Conservation (phyloP, 805 yeast species). For the Cyberlindnera mississippiensis region DNA sequence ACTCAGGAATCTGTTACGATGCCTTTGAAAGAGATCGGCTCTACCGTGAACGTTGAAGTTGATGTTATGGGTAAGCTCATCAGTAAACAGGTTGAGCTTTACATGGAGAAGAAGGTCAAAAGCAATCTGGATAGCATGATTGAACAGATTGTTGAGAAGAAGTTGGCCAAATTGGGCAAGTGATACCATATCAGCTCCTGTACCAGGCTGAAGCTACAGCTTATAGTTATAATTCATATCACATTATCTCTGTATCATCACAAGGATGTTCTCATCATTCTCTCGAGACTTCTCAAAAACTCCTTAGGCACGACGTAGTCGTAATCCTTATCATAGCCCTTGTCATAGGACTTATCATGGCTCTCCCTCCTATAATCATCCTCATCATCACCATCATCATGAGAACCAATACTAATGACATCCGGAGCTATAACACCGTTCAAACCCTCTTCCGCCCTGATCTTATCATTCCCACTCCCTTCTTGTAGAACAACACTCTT, state of each 20-base stretch:
- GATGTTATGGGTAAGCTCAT: constrained; percentile 90
- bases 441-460: too few species aligned
- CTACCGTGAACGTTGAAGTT: constrained; percentile 83
- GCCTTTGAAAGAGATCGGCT: constrained; percentile 61
- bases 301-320: background rate
- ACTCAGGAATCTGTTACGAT: constrained; percentile 80
- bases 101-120: constrained; percentile 31
- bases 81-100: constrained; percentile 73
- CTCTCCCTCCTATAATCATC: background rate
- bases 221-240: too few species aligned
- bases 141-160: constrained; percentile 38
- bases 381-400: background rate
- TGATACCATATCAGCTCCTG: background rate
- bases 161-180: constrained; percentile 28
- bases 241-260: too few species aligned
- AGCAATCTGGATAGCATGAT: constrained; percentile 28
- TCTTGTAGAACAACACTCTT: too few species aligned
- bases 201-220: too few species aligned
- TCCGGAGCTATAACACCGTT: too few species aligned
- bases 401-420: too few species aligned
- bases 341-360: background rate
- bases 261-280: background rate
- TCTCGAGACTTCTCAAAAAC: background rate
- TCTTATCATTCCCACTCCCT: too few species aligned
- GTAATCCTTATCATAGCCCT: background rate